phyloP scores from a whole-genome alignment of 2,329 filamentous ascomycete species.

The Fusarium sp. region DNA sequence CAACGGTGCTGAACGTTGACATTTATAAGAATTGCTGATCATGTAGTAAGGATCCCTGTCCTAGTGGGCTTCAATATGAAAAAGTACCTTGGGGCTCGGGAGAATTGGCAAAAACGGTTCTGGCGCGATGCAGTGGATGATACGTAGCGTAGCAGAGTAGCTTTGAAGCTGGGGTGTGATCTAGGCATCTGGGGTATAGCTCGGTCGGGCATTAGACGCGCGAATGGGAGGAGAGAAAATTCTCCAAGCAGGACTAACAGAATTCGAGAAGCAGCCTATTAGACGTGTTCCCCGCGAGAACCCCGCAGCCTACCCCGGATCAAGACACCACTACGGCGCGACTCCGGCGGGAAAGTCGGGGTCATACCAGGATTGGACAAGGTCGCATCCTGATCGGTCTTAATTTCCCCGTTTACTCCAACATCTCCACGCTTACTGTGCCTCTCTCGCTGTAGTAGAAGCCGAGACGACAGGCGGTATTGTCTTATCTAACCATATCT shows the following conservation, averaged over 20 bases:
- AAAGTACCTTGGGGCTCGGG: constrained; percentile 11
- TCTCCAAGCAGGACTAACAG: neutral
- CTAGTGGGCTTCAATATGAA: neutral
- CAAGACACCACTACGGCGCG: constrained; percentile 37
- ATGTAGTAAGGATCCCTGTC: neutral
- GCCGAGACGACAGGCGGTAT: neutral
- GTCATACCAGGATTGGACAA: constrained; percentile 13
- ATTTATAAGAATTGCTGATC: constrained; percentile 17
- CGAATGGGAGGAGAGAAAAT: constrained; percentile 30
- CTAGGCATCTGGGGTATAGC: constrained; percentile 40
- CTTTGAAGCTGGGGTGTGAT: constrained; percentile 7
- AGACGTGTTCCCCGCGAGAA: neutral
- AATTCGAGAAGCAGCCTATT: neutral
- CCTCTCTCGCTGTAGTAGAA: neutral
- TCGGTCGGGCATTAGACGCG: constrained; percentile 23
- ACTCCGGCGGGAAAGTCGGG: constrained; percentile 31
- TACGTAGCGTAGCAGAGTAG: constrained; percentile 7
- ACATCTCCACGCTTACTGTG: constrained; percentile 27
- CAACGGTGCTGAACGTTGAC: constrained; percentile 4
- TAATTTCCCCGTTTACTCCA: constrained; percentile 38
- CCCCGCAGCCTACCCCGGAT: constrained; percentile 28
- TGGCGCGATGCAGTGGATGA: constrained; percentile 5
- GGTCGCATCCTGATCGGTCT: constrained; percentile 32
- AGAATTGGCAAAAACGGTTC: constrained; percentile 5
- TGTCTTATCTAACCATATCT: no score